Conservation (phyloP, 176 grass and related monocot species). For the Juncus effusus region DNA sequence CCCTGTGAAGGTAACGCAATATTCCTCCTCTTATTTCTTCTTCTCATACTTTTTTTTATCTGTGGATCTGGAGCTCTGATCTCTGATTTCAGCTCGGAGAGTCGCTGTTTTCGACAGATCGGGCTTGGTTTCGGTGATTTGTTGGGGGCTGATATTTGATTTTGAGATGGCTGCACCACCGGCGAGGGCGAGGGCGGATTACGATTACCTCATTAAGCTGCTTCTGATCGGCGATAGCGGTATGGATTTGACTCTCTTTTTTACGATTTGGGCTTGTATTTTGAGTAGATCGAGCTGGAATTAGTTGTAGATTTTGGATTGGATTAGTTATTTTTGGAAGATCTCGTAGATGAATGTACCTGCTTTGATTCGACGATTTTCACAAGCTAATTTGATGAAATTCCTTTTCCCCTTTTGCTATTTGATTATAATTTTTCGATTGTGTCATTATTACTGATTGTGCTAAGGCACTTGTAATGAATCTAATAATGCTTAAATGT, state of each 20-base stretch:
- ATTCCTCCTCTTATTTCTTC: slow-evolving; percentile 20
- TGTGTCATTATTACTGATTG: no score
- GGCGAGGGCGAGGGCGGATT: slow-evolving; percentile 64
- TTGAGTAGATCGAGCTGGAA: slow-evolving; percentile 2
- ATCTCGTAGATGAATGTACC: slow-evolving; percentile 10
- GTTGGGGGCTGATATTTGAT: slow-evolving; percentile 7
- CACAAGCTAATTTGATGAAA: no score
- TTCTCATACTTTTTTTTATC: slow-evolving; percentile 32
- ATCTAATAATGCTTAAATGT: no score
- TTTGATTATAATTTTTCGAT: no score
- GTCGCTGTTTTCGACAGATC: slow-evolving; percentile 25
- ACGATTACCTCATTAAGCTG: slow-evolving; percentile 81
- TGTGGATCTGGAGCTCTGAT: not conserved
- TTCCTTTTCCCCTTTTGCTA: no score
- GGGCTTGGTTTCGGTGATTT: slow-evolving; percentile 17
- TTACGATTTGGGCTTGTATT: slow-evolving; percentile 27
- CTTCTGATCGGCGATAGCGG: slow-evolving; percentile 88
- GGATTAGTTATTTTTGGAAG: not conserved
- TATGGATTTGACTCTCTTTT: slow-evolving; percentile 32
- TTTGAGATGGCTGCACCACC: slow-evolving; percentile 61
- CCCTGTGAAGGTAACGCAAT: slow-evolving; percentile 24
- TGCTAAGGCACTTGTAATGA: no score
- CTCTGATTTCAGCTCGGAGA: slow-evolving; percentile 29
- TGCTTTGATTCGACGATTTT: not conserved
- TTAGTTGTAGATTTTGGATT: slow-evolving; percentile 2